Conservation (phyloP, 495 filamentous ascomycete genomes). For the Penicillium bialowiezense region DNA sequence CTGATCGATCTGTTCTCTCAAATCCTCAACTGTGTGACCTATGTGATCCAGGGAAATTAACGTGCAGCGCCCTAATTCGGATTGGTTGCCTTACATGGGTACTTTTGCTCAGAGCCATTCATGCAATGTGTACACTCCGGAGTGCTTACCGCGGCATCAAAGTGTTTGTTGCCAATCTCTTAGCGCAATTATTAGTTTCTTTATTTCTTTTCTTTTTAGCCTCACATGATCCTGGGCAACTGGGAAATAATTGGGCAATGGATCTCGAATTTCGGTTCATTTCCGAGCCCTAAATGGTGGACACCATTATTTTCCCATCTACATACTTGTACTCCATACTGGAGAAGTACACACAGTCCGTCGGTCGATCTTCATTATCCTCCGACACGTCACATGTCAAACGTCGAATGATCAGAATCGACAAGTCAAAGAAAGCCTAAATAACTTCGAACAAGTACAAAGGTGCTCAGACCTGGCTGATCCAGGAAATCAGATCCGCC, state of each 20-base stretch:
- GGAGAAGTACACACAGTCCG: too few species aligned
- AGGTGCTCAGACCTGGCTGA: background rate
- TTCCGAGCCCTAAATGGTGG: background rate
- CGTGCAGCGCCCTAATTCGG: slow-evolving; percentile 1
- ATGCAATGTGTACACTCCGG: too few species aligned
- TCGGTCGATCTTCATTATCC: too few species aligned
- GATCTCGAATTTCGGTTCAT: background rate
- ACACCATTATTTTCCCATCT: too few species aligned
- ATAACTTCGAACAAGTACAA: too few species aligned
- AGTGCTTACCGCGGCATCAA: too few species aligned
- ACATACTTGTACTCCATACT: too few species aligned
- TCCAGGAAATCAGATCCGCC: background rate
- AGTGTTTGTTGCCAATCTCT: background rate
- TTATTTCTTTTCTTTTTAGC: too few species aligned
- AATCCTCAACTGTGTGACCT: too few species aligned
- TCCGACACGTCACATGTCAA: background rate
- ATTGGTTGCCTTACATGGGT: slow-evolving; percentile 9
- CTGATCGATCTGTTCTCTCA: too few species aligned
- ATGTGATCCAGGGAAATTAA: background rate
- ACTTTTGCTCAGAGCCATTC: background rate
- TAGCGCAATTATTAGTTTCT: background rate
- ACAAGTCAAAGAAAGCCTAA: too few species aligned
- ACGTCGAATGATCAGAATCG: background rate
- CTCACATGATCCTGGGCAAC: background rate
- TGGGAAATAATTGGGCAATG: background rate